Evolutionary conservation across 768 basidiomycete species (phyloP), one percentile per base, ranked within the genome.

Genomic region (Terana coerulea): DNA sequence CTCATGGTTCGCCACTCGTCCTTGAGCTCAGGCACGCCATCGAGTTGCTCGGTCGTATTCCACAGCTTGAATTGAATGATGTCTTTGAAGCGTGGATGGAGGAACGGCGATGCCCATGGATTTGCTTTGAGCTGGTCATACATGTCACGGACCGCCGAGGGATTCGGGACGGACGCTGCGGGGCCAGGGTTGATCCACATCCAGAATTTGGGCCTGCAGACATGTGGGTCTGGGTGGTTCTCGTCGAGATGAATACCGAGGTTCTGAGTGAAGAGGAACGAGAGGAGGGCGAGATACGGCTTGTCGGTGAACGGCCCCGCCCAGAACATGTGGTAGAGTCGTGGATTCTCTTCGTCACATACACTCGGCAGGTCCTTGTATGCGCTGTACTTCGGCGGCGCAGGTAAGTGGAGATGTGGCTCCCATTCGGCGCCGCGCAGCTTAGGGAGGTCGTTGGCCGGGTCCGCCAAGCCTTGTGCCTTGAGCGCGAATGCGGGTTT

Each of bases 171-270:
- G 6, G 54, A 77, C 0, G 93, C 92, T 12, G 95, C 94, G 2
- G 94, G 93, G n/a, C 93, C 95, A 8, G 95, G 94, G 64, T 95
- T 98, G 65, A 98, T 95, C 95, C 95, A 99, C 43, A 98, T 69
- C 93, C 93, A 98, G 64, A 98, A 89, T 61, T 95, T 83, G 1
- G 97, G 91, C 30, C 93, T 79, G 67, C 97, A 99, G 22, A 83
- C 75, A 1, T 64, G 61, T 1, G 79, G 55, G 47, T 82, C 72
- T n/a, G 68, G 64, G 3, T 75, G 68, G 54, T 76, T 73, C 24
- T 71, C 62, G 47, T 79, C 74, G 21, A 82, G 66, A 60, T 95
- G 85, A 22, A 99, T 75, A 12, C 88, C 91, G 14, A 88, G 80
- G 63, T 97, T 97, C 67, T 99, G 97, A 3, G 95, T 97, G 72